Evolutionary conservation across 345 rosid species (phyloP).

Genomic region (Pelargonium nanum): DNA sequence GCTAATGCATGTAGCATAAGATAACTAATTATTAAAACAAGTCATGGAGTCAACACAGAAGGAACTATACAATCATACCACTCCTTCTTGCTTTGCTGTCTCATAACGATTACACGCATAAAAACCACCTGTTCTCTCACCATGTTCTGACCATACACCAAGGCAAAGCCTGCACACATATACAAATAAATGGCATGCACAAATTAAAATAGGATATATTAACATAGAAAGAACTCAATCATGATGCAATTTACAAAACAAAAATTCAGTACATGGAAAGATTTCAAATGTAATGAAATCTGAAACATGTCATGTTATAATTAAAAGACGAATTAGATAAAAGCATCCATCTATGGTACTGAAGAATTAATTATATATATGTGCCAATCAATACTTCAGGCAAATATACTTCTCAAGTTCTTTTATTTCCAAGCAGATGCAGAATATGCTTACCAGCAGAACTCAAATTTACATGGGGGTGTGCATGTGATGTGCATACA

Average conservation of each 20-base stretch:
- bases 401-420: background rate
- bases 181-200: background rate
- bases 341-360: background rate
- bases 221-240: too few species aligned
- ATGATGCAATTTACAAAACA: background rate
- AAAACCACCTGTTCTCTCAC: constrained; percentile 91
- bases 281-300: too few species aligned
- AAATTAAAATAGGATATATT: too few species aligned
- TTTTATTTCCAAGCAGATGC: background rate
- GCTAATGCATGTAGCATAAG: background rate
- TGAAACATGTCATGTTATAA: too few species aligned
- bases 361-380: background rate
- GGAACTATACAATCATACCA: constrained; percentile 30
- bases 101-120: constrained; percentile 82
- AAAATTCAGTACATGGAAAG: background rate
- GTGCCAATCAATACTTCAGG: too few species aligned
- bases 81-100: constrained; percentile 92
- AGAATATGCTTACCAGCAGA: constrained; percentile 65
- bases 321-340: background rate
- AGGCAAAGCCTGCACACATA: constrained; percentile 59
- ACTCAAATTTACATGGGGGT: constrained; percentile 98
- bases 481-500: constrained; percentile 99
- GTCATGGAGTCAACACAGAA: background rate
- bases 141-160: constrained; percentile 87
- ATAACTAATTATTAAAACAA: too few species aligned